Percentiles rank a stretch among this genome's conserved stretches.
phyloP scores from a whole-genome alignment of 2,329 filamentous ascomycete species.

The Seiridium cupressi region DNA sequence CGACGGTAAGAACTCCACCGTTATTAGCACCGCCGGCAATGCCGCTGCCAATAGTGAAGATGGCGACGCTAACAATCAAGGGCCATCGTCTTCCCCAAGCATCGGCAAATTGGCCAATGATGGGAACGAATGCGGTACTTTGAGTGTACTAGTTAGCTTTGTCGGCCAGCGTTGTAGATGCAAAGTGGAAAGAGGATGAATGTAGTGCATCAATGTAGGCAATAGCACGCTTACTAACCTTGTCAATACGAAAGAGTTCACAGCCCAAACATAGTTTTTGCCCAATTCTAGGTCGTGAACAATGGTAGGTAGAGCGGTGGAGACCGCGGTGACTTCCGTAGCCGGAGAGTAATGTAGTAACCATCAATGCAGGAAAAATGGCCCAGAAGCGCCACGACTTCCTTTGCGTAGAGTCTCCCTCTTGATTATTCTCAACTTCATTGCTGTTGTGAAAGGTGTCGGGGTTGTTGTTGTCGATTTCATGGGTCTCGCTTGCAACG shows the following conservation, averaged over 20 bases:
- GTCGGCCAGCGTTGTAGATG: too few species aligned
- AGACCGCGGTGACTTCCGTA: slow-evolving; percentile 3
- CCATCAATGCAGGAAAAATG: not conserved
- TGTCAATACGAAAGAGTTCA: not conserved
- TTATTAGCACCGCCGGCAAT: not conserved
- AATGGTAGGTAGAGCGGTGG: not conserved
- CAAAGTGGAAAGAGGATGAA: not conserved
- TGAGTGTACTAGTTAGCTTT: too few species aligned
- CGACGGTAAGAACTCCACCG: slow-evolving; percentile 37
- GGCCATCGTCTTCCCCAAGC: not conserved
- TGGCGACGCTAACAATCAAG: not conserved
- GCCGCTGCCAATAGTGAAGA: not conserved
- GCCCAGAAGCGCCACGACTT: not conserved
- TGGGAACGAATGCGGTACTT: too few species aligned
- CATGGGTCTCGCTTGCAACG: too few species aligned
- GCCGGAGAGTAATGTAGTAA: not conserved
- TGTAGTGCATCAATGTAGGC: too few species aligned
- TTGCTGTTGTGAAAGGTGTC: too few species aligned
- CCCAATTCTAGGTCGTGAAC: not conserved
- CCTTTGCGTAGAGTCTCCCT: too few species aligned
- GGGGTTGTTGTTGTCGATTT: too few species aligned
- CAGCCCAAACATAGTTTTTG: slow-evolving; percentile 2
- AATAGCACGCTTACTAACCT: too few species aligned
- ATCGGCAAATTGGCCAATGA: not conserved
- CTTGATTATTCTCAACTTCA: too few species aligned